Percentiles rank a stretch among this genome's conserved stretches.
Evolutionary conservation across 371 early-diverging fungal species (phyloP).

Genomic region (Mycotypha africana): DNA sequence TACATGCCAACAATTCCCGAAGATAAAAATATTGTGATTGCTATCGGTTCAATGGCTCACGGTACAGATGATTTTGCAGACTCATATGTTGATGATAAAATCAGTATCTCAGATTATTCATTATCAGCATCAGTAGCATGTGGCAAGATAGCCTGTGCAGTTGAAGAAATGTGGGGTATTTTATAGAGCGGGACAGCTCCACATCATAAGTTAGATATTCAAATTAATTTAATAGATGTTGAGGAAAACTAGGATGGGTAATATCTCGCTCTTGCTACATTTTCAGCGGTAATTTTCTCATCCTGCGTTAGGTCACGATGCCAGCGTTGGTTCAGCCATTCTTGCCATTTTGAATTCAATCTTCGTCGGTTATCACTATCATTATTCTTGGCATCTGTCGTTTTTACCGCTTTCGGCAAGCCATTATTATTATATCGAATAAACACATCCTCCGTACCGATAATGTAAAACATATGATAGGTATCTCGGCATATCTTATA

Average conservation of each 20-base stretch:
- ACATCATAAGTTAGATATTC: too few species aligned
- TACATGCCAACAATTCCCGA: constrained; percentile 77
- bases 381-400: too few species aligned
- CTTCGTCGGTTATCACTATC: background rate
- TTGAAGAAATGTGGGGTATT: constrained; percentile 87
- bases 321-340: constrained; percentile 11
- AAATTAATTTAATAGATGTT: background rate
- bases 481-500: constrained; percentile 79
- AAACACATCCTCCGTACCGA: constrained; percentile 27
- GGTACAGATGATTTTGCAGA: constrained; percentile 95
- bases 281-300: constrained; percentile 7
- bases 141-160: constrained; percentile 82
- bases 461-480: constrained; percentile 27
- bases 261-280: too few species aligned
- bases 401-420: too few species aligned
- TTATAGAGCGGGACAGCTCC: too few species aligned
- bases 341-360: constrained; percentile 1
- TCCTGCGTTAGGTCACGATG: background rate
- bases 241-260: too few species aligned
- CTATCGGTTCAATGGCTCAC: constrained; percentile 97
- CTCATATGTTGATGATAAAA: constrained; percentile 92
- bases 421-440: constrained; percentile 1
- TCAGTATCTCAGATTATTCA: constrained; percentile 91
- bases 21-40: constrained; percentile 81
- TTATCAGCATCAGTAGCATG: constrained; percentile 94